Evolutionary conservation across 2,329 filamentous ascomycete species (phyloP).

Genomic region (Venturia nashicola): DNA sequence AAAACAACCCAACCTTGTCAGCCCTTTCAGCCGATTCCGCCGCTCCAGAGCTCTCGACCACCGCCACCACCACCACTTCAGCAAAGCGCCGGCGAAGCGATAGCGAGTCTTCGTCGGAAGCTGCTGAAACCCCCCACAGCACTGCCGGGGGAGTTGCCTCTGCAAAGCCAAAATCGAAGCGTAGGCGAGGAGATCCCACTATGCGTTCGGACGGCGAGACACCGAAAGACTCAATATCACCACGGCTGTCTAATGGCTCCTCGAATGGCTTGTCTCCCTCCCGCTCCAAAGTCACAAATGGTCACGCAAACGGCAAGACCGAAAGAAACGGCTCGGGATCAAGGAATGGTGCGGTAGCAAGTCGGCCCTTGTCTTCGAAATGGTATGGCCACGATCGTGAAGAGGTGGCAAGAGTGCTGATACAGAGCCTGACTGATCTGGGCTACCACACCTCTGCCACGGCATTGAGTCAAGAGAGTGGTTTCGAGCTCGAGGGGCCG

Average conservation of each 20-base stretch:
- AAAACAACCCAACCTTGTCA: constrained; percentile 13
- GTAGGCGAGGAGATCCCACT: constrained; percentile 29
- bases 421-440: constrained; percentile 81
- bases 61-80: constrained; percentile 8
- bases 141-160: constrained; percentile 10
- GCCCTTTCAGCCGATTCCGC: constrained; percentile 11
- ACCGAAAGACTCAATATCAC: constrained; percentile 25
- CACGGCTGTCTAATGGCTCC: constrained; percentile 26
- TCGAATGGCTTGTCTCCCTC: constrained; percentile 23
- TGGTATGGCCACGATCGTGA: constrained; percentile 66
- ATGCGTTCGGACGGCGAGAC: constrained; percentile 32
- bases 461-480: constrained; percentile 67
- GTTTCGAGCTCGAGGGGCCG: constrained; percentile 73
- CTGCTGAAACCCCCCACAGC: background rate
- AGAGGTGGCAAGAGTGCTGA: constrained; percentile 83
- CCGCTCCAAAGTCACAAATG: constrained; percentile 25
- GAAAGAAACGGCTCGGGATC: constrained; percentile 29
- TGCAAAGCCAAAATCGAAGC: constrained; percentile 24
- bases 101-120: constrained; percentile 6
- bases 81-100: constrained; percentile 19
- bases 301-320: constrained; percentile 24
- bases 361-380: constrained; percentile 3
- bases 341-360: constrained; percentile 5
- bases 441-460: constrained; percentile 71
- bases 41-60: background rate